Base-by-base conservation (phyloP, 805 yeast genomes). In the Schwanniomyces polymorphus region DNA sequence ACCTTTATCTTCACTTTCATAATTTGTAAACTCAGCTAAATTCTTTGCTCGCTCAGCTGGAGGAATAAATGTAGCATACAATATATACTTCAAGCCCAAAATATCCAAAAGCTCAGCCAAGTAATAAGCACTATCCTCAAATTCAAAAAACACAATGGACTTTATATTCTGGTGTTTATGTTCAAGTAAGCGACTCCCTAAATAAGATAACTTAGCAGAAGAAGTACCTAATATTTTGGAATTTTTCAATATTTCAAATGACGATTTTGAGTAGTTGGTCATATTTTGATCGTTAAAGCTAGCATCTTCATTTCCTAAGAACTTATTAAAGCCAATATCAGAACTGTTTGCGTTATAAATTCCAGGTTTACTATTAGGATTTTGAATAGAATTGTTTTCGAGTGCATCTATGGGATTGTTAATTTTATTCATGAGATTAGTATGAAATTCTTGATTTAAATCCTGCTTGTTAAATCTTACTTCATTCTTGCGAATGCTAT, bases 111-210 rank as follows among this genome's bases (percentile, higher is more conserved):
- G 68, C 53, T 86, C 91, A 0, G 87, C 77, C 26, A 85, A 58
- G 57, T 82, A 84, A 57, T 80, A 85, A 0, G 90, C 91, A 41
- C 82, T 76, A 52, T 85, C 89, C 58, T 84, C 88, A 61, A 81
- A 83, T 51, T 85, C 90, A 58, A 80, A 86, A 58, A 85, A 85
- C 0, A 85, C 81, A 25, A 85, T 70, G 12, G 85, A 77, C 59
- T 85, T 82, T 43, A 79, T 58, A 3, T 72, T 70, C 7, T 59
- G 45, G 8, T 53, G 48, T 50, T 80, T 81, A 55, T 84, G 79
- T 42, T 81, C 84, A 25, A 82, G 57, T 7, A 84, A 54, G 48
- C 80, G 68, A 12, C 84, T 68, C 0, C 80, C 72, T 48, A 85
- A 63, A 51, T 85, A 85, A 4, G 88, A 79, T 12, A 85, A 61